phyloP scores from a whole-genome alignment of 192 early-diverging fungal species.

The Chytriomyces confervae region DNA sequence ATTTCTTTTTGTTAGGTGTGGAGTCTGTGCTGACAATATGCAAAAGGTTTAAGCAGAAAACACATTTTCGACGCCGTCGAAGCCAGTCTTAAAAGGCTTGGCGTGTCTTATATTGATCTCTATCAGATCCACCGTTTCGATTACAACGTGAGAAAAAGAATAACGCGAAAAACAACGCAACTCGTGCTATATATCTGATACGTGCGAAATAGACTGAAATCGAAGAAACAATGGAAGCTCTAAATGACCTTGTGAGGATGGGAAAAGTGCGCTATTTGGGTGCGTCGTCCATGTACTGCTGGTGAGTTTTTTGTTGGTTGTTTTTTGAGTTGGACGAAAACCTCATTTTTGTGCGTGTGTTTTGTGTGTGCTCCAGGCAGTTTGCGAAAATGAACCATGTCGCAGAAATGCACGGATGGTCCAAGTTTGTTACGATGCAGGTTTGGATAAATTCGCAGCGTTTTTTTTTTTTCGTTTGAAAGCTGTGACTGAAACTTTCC shows the following conservation, averaged over 20 bases:
- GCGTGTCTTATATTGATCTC: constrained; percentile 61
- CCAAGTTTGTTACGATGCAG: constrained; percentile 58
- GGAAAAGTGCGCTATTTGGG: constrained; percentile 71
- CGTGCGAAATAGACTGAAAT: constrained; percentile 49
- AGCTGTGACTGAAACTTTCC: neutral
- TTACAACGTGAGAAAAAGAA: constrained; percentile 39
- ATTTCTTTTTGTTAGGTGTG: neutral
- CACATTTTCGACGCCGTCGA: constrained; percentile 59
- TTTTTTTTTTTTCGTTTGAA: neutral
- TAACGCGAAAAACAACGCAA: too few species aligned
- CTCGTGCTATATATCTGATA: neutral
- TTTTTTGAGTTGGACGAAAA: constrained; percentile 11
- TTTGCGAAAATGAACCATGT: constrained; percentile 54
- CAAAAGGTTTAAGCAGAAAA: constrained; percentile 43
- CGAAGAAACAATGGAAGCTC: constrained; percentile 72
- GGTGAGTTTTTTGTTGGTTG: neutral
- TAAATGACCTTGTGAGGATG: constrained; percentile 67
- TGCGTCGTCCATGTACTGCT: constrained; percentile 49
- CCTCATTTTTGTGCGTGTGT: constrained; percentile 18
- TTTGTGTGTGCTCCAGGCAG: constrained; percentile 49
- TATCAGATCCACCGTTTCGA: constrained; percentile 56
- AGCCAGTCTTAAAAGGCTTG: constrained; percentile 58
- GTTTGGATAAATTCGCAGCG: neutral
- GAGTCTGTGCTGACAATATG: constrained; percentile 24
- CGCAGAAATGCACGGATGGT: constrained; percentile 59